Evolutionary conservation across 169 alveolate genomes (phyloP).

Genomic region (Plasmodium inui): DNA sequence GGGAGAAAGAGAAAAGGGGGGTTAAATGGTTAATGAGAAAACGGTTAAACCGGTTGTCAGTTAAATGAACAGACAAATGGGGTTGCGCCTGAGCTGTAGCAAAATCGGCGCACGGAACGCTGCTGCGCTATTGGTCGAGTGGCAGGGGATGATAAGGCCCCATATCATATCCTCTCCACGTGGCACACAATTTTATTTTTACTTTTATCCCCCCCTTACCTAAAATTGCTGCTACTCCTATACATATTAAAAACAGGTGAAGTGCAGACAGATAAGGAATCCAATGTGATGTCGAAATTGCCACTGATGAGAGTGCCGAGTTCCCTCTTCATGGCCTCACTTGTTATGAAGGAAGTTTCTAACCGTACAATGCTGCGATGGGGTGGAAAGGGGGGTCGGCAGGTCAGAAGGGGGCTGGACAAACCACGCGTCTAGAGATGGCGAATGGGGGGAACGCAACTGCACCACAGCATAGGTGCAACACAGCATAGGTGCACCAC

Average conservation of each 20-base stretch:
- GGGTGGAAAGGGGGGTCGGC: background rate
- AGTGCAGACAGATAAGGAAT: constrained; percentile 26
- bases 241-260: constrained; percentile 22
- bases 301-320: constrained; percentile 33
- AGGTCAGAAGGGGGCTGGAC: background rate
- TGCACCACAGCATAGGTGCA: too few species aligned
- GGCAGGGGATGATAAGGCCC: background rate
- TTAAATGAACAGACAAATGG: background rate
- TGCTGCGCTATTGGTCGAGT: background rate
- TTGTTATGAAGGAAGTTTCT: constrained; percentile 21
- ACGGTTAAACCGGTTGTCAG: background rate
- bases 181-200: background rate
- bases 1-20: background rate
- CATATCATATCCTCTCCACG: background rate
- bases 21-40: background rate
- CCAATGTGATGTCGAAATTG: constrained; percentile 31
- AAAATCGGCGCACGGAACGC: background rate
- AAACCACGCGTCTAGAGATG: too few species aligned
- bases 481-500: too few species aligned
- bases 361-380: constrained; percentile 27
- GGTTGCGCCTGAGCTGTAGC: background rate
- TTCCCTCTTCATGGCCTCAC: constrained; percentile 29
- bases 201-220: background rate
- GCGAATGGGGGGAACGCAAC: background rate
- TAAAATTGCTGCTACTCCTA: constrained; percentile 11